A percentile compares a stretch with the other conserved stretches of the same genome.
Conservation (phyloP, 2,329 filamentous ascomycete species). For the Ceratocystis variospora region DNA sequence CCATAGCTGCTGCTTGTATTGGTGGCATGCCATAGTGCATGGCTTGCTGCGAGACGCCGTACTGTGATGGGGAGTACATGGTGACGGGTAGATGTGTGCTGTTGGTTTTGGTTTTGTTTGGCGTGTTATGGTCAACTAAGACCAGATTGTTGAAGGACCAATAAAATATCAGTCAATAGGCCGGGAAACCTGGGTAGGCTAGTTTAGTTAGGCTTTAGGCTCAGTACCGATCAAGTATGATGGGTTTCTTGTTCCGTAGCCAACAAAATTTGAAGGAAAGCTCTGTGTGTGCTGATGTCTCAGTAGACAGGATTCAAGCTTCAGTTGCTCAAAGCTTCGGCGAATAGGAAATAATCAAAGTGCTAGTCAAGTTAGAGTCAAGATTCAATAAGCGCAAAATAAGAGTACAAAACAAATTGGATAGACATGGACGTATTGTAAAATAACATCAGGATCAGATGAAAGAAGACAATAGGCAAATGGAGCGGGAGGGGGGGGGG, state of each 20-base stretch:
- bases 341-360: neutral
- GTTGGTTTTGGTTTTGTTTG: neutral
- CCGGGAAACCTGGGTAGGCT: neutral
- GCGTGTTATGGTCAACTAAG: neutral
- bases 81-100: constrained; percentile 2
- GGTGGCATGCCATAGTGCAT: constrained; percentile 77
- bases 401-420: neutral
- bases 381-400: neutral
- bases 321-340: neutral
- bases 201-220: neutral
- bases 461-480: neutral
- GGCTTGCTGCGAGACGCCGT: constrained; percentile 55
- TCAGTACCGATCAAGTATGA: neutral
- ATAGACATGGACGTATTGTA: neutral
- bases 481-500: too few species aligned
- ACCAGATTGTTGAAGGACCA: constrained; percentile 2
- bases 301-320: constrained; percentile 1
- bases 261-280: neutral
- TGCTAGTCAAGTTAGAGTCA: neutral
- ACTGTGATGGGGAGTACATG: constrained; percentile 61
- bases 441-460: neutral
- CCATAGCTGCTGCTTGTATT: constrained; percentile 85
- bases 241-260: neutral
- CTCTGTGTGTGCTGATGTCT: neutral
- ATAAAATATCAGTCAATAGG: constrained; percentile 5